Base-by-base conservation (phyloP, 2,329 filamentous ascomycete species). In the Paecilomyces fulvus region DNA sequence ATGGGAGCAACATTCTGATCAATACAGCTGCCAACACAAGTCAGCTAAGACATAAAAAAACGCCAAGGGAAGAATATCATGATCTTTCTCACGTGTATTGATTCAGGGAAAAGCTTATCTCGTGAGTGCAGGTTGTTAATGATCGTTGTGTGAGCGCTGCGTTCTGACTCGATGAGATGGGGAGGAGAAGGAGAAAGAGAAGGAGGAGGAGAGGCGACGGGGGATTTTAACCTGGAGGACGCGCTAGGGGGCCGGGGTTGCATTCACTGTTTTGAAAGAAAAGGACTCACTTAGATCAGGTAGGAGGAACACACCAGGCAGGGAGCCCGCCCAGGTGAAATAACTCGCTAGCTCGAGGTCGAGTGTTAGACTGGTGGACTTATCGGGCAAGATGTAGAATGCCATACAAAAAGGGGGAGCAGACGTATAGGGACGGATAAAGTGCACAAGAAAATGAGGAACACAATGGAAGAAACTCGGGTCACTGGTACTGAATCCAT, bases 401-500 rank as follows among this genome's bases (percentile, higher is more conserved):
- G 21, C 21, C 48, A 23, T 28, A 49, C 25, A 25, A 8, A 49
- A 49, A 1, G 6, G 48, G 20, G 12, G 10, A n/a, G 11, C 21
- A 28, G 48, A 49, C 10, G 20, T 12, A 28, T 28, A 49, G 48
- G 11, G 25, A 9, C 10, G 8, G 20, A 49, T 25, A 11, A 49
- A 12, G 20, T 28, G 21, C 3, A 25, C 20, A 49, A 49, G 14
- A 49, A 49, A 17, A 49, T 6, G 21, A 49, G 46, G 25, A 49
- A 23, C 48, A 28, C 14, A 49, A 25, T 11, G 20, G 23, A 28
- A 49, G 37, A 12, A 49, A 49, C 21, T 59, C 56, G 56, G 50
- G 54, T 28, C 58, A 52, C 48, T 30, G 30, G 11, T 52, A 64
- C 63, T 61, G 61, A 64, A 61, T 60, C 61, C 61, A 64, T 65